A percentile compares a stretch with the other conserved stretches of the same genome.
Conservation (phyloP, 495 filamentous ascomycete species). For the Neurospora africana region DNA sequence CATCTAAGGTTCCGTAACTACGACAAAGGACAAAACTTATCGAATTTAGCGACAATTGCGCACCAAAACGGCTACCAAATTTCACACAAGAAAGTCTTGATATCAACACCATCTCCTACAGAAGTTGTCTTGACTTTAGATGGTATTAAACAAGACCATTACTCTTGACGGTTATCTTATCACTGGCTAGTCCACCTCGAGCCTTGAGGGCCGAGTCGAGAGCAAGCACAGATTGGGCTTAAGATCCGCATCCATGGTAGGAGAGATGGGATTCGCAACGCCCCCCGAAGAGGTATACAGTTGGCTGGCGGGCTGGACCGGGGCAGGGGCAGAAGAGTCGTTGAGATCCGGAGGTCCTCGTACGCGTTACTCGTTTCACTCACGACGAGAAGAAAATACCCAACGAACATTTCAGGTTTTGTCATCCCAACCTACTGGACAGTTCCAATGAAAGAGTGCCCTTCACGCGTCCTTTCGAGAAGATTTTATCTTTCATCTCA, state of each 20-base stretch:
- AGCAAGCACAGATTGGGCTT: background rate
- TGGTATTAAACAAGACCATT: no score
- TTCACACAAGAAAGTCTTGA: no score
- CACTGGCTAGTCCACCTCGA: no score
- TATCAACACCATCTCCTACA: background rate
- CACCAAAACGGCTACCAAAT: no score
- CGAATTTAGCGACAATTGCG: background rate
- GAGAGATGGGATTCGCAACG: background rate
- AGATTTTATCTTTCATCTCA: background rate
- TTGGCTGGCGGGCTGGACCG: background rate
- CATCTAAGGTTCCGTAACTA: background rate
- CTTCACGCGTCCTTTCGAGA: background rate
- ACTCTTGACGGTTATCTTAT: no score
- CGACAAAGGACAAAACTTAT: background rate
- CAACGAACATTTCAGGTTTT: background rate
- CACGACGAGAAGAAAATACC: background rate
- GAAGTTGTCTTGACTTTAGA: background rate
- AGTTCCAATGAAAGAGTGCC: background rate
- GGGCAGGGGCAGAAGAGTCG: background rate
- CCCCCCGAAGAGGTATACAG: background rate
- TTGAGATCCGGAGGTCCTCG: background rate
- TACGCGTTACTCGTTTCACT: background rate
- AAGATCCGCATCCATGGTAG: background rate
- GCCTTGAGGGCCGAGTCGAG: no score
- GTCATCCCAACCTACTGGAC: background rate